These are phyloP conservation scores for Prunus padus DNA, from an alignment of 306 rosid genomes.

Conservation along the genomic window DNA sequence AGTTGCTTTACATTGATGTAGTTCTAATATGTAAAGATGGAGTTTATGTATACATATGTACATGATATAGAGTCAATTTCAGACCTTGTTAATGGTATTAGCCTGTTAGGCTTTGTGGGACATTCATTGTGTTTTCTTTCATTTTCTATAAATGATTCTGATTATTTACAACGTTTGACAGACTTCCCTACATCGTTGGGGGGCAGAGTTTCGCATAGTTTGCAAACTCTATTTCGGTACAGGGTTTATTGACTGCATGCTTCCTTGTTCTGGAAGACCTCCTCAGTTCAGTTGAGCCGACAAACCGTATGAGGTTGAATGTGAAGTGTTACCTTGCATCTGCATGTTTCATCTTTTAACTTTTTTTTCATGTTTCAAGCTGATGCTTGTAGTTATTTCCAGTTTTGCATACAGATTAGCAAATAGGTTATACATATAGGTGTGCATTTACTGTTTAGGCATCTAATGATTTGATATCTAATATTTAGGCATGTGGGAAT, in stretches of 20 bases:
- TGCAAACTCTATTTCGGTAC: constrained; percentile 32
- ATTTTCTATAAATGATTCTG: constrained; percentile 35
- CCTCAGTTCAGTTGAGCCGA: constrained; percentile 10
- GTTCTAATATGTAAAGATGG: constrained; percentile 45
- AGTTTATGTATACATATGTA: constrained; percentile 28
- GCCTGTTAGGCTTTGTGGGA: constrained; percentile 9
- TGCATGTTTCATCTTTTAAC: background rate
- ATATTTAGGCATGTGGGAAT: background rate
- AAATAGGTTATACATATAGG: background rate
- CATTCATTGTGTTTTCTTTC: background rate
- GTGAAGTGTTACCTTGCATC: constrained; percentile 24
- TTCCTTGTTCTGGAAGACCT: constrained; percentile 42
- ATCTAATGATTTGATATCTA: background rate
- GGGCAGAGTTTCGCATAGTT: constrained; percentile 42
- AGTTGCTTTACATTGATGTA: constrained; percentile 34
- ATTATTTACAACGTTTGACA: constrained; percentile 52
- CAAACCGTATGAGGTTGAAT: constrained; percentile 41
- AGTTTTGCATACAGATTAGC: background rate
- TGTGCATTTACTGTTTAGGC: background rate
- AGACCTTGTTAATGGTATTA: background rate
- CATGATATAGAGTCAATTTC: constrained; percentile 39
- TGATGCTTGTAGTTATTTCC: background rate
- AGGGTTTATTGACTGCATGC: constrained; percentile 38
- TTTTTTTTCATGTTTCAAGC: background rate
- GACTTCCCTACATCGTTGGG: constrained; percentile 66